These are phyloP conservation scores for Fusarium sp. DNA, from an alignment of 2,329 filamentous ascomycete species.

Conservation along the genomic window DNA sequence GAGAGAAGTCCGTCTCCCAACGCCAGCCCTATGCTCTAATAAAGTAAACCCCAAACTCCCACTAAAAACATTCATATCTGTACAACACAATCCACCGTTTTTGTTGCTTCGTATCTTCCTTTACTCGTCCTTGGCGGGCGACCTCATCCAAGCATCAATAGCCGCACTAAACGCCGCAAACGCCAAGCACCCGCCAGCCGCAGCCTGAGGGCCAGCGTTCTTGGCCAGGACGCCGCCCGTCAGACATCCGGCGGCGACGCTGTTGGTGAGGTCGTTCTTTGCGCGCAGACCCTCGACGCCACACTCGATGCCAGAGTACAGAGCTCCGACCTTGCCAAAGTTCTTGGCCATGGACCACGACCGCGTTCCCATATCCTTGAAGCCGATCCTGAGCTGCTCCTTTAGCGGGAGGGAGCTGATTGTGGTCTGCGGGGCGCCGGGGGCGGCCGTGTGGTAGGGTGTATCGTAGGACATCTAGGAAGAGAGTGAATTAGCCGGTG, in stretches of 20 bases:
- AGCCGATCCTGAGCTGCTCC: slow-evolving; percentile 85
- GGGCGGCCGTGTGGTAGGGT: slow-evolving; percentile 71
- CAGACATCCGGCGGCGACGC: slow-evolving; percentile 86
- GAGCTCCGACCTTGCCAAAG: slow-evolving; percentile 91
- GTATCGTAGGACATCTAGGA: slow-evolving; percentile 97
- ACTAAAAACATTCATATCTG: slow-evolving; percentile 32
- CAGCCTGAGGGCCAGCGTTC: slow-evolving; percentile 89
- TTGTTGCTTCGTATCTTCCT: background rate
- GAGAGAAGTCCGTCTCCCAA: slow-evolving; percentile 45
- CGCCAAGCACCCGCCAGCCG: slow-evolving; percentile 86
- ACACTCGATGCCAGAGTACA: slow-evolving; percentile 95
- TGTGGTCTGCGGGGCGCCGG: slow-evolving; percentile 54
- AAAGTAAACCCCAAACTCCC: slow-evolving; percentile 47
- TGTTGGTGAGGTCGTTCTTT: slow-evolving; percentile 94
- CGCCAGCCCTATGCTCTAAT: slow-evolving; percentile 50
- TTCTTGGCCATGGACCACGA: slow-evolving; percentile 90
- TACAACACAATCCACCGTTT: slow-evolving; percentile 27
- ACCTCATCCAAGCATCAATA: slow-evolving; percentile 92
- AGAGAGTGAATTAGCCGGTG: slow-evolving; percentile 23
- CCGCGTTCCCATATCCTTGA: slow-evolving; percentile 93
- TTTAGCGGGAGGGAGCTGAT: slow-evolving; percentile 78
- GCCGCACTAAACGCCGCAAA: slow-evolving; percentile 94
- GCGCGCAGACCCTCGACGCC: slow-evolving; percentile 92
- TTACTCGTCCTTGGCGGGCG: slow-evolving; percentile 76
- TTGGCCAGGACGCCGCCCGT: slow-evolving; percentile 90